Evolutionary conservation across 768 basidiomycete species (phyloP).

Genomic region (Naematelia aurantialba): DNA sequence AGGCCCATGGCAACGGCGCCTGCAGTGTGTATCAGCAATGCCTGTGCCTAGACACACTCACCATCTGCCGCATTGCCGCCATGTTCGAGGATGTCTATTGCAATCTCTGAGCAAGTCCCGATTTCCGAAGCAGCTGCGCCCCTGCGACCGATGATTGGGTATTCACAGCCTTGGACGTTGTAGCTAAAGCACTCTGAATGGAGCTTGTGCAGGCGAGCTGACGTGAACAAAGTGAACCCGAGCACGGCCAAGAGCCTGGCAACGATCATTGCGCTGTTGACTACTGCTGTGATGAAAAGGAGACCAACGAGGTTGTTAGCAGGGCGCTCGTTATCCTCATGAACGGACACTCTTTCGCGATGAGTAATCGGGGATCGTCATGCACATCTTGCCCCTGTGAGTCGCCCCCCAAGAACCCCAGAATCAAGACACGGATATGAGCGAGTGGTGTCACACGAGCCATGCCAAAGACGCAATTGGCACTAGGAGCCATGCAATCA

Average conservation of each 20-base stretch:
- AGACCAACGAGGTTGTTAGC: too few species aligned
- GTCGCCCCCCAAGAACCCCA: too few species aligned
- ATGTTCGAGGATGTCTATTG: conserved; percentile 29
- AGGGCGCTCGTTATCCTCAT: too few species aligned
- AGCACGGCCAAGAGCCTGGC: background rate
- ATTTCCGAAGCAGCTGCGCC: conserved; percentile 33
- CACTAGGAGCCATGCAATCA: too few species aligned
- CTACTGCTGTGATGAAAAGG: background rate
- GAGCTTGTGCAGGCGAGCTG: conserved; percentile 9
- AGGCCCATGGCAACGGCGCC: conserved; percentile 27
- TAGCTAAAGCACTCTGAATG: conserved; percentile 19
- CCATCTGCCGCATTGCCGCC: conserved; percentile 44
- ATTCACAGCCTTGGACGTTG: conserved; percentile 22
- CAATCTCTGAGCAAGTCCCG: conserved; percentile 36
- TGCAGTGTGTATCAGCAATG: background rate
- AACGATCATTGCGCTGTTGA: background rate
- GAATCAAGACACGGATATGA: too few species aligned
- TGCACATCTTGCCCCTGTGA: too few species aligned
- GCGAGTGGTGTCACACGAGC: too few species aligned
- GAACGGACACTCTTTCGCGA: too few species aligned
- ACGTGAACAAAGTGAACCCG: background rate
- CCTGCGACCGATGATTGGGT: conserved; percentile 13
- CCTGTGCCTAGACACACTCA: background rate
- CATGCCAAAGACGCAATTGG: too few species aligned
- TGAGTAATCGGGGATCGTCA: too few species aligned